Conservation (phyloP, 2,329 filamentous ascomycete genomes). For the Cercospora brassicicola region DNA sequence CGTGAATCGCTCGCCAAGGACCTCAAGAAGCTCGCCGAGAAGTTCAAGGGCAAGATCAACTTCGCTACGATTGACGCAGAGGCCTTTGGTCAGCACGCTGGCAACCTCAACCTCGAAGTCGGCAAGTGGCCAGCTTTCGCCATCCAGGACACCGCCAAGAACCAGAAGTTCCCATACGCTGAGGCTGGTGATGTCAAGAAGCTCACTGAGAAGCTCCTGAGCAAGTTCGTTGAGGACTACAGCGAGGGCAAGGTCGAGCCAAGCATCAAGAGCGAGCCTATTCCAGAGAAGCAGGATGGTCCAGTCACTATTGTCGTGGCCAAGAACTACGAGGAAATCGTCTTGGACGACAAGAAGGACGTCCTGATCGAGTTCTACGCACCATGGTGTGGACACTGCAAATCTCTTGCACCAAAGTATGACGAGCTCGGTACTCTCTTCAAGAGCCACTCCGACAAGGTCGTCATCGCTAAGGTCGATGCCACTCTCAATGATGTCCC, state of each 20-base stretch:
- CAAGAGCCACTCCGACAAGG: constrained; percentile 52
- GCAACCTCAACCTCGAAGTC: constrained; percentile 94
- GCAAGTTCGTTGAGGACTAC: constrained; percentile 82
- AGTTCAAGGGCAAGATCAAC: constrained; percentile 92
- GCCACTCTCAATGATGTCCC: constrained; percentile 95
- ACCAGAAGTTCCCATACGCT: constrained; percentile 87
- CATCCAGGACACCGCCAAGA: constrained; percentile 93
- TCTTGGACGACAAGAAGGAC: constrained; percentile 93
- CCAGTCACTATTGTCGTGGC: constrained; percentile 86
- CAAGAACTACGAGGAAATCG: constrained; percentile 87
- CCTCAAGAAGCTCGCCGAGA: constrained; percentile 83
- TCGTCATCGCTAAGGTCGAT: constrained; percentile 83
- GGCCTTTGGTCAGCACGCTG: constrained; percentile 88
- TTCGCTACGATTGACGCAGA: constrained; percentile 97
- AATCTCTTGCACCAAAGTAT: constrained; percentile 67
- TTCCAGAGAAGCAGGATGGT: constrained; percentile 90
- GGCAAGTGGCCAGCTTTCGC: constrained; percentile 96
- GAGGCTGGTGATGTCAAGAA: constrained; percentile 70
- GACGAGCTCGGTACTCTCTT: constrained; percentile 63
- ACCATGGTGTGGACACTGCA: constrained; percentile 75
- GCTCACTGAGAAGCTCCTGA: constrained; percentile 71
- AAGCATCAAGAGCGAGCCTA: constrained; percentile 96
- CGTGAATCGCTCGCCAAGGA: constrained; percentile 73
- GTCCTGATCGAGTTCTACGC: constrained; percentile 98
- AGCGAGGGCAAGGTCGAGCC: constrained; percentile 84